These are phyloP conservation scores for Beauveria australis DNA, from an alignment of 2,329 filamentous ascomycete species.

Conservation along the genomic window DNA sequence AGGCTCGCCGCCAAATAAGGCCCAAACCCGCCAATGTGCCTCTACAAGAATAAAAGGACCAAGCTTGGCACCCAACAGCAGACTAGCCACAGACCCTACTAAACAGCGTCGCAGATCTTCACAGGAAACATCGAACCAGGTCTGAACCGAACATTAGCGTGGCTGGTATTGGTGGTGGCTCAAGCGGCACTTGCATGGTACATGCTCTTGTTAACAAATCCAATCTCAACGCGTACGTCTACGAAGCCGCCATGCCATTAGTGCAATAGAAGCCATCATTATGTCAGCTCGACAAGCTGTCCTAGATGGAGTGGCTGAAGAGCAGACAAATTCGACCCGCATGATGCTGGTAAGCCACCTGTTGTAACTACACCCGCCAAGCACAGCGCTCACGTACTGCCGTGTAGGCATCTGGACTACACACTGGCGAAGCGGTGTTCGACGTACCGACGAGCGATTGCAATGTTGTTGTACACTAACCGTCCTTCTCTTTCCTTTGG, in stretches of 20 bases:
- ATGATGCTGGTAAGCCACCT: conserved; percentile 1
- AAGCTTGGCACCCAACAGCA: not conserved
- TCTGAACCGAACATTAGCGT: conserved; percentile 7
- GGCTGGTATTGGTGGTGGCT: conserved; percentile 18
- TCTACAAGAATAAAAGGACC: not conserved
- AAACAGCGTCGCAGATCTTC: not conserved
- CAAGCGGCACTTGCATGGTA: conserved; percentile 15
- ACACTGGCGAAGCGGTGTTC: not conserved
- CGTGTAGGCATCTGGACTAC: not conserved
- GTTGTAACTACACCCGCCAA: not conserved
- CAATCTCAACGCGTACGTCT: conserved; percentile 17
- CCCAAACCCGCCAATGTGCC: not conserved
- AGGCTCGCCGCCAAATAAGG: not conserved
- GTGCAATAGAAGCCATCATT: conserved; percentile 13
- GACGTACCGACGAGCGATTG: not conserved
- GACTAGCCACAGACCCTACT: not conserved
- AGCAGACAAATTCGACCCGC: conserved; percentile 12
- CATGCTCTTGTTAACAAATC: conserved; percentile 14
- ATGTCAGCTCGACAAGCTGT: conserved; percentile 5
- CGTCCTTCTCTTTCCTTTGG: conserved; percentile 15
- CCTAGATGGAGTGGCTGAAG: conserved; percentile 14
- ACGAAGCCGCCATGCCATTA: conserved; percentile 16
- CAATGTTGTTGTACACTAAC: conserved; percentile 16
- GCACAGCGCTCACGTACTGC: not conserved
- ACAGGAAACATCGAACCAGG: not conserved